phyloP scores from a whole-genome alignment of 1,284 basidiomycete genomes.

The Rhodotorula sp. region DNA sequence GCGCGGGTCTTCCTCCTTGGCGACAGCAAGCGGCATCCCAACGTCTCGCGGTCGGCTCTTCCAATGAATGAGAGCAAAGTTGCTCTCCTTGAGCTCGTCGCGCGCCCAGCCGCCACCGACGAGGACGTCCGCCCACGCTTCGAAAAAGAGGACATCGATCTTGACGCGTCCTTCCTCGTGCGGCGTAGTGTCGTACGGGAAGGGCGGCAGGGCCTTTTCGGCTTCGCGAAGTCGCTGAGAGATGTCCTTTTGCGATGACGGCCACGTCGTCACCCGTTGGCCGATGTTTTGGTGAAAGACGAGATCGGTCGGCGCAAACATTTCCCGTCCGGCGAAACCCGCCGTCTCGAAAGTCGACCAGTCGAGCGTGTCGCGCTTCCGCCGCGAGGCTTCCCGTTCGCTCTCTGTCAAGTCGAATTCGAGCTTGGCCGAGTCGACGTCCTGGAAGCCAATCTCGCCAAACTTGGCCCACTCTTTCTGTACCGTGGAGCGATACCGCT shows the following conservation, averaged over 20 bases:
- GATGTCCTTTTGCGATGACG: constrained; percentile 25
- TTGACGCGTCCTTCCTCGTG: constrained; percentile 36
- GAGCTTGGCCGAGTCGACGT: constrained; percentile 42
- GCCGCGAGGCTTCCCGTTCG: constrained; percentile 32
- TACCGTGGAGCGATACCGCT: constrained; percentile 41
- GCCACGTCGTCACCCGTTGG: constrained; percentile 30
- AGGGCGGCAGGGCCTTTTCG: constrained; percentile 39
- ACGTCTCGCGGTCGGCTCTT: constrained; percentile 29
- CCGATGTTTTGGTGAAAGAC: constrained; percentile 42
- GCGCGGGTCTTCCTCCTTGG: constrained; percentile 18
- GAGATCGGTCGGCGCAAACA: constrained; percentile 42
- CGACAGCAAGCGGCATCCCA: neutral
- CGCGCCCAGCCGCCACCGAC: constrained; percentile 46
- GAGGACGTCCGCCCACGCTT: constrained; percentile 47
- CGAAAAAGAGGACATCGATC: constrained; percentile 46
- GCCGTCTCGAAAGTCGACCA: constrained; percentile 44
- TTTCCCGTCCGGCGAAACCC: constrained; percentile 46
- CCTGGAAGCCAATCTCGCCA: constrained; percentile 43
- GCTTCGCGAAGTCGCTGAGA: constrained; percentile 36
- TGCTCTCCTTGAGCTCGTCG: constrained; percentile 47
- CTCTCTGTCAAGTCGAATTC: constrained; percentile 45
- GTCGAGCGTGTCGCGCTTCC: constrained; percentile 43
- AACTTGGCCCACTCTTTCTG: constrained; percentile 48
- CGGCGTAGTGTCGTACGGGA: constrained; percentile 46
- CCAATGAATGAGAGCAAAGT: constrained; percentile 45